A percentile compares a stretch with the other conserved stretches of the same genome.
Conservation (phyloP, 441 rosid species). For the Gossypium gossypioides region DNA sequence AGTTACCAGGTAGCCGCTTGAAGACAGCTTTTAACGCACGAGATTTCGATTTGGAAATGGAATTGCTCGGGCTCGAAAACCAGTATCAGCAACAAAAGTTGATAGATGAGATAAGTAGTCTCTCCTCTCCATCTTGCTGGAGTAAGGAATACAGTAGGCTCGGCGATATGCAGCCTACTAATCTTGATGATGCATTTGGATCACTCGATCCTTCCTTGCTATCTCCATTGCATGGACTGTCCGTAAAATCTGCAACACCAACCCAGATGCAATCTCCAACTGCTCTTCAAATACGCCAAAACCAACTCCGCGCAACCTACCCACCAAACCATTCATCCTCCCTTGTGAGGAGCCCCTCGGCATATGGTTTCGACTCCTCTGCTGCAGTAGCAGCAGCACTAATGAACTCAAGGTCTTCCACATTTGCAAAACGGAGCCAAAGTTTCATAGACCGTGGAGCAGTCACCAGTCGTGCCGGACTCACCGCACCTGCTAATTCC, state of each 20-base stretch:
- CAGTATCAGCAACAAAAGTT: constrained; percentile 36
- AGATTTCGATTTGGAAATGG: constrained; percentile 64
- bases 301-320: constrained; percentile 62
- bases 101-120: constrained; percentile 46
- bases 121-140: constrained; percentile 46
- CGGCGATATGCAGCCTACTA: constrained; percentile 46
- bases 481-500: constrained; percentile 37
- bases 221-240: constrained; percentile 42
- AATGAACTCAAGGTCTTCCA: constrained; percentile 74
- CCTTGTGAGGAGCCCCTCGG: constrained; percentile 37
- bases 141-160: constrained; percentile 30
- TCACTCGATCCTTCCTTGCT: constrained; percentile 48
- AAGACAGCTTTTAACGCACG: constrained; percentile 63
- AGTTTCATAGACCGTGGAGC: constrained; percentile 68
- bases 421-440: constrained; percentile 75
- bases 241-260: constrained; percentile 27
- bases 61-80: constrained; percentile 42
- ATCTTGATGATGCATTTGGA: constrained; percentile 58
- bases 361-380: constrained; percentile 59
- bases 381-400: constrained; percentile 79
- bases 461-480: constrained; percentile 25
- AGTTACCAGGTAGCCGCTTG: constrained; percentile 71
- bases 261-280: constrained; percentile 56
- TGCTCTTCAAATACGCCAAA: constrained; percentile 46
- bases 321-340: constrained; percentile 39